Evolutionary conservation across 805 yeast genomes (phyloP), one percentile per base, ranked within the genome.

Genomic region (Ogataea neopini): DNA sequence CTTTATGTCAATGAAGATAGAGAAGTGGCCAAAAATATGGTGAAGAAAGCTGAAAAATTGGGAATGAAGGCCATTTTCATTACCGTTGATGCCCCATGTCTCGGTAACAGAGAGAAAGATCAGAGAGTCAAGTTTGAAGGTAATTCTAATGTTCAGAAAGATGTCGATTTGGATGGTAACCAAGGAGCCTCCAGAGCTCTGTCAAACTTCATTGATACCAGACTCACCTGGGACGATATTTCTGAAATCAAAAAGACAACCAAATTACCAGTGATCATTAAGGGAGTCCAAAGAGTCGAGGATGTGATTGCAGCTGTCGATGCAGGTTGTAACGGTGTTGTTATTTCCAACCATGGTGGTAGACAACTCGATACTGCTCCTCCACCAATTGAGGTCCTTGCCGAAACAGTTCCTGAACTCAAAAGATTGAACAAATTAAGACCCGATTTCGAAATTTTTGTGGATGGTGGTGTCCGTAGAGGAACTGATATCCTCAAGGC

Each of bases 41-140:
- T 90, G n/a, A 73, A 75, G 57, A 83, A 83, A 57, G 94, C 89
- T 13, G 91, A 86, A 63, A 61, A 70, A 43, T 70, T 86, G 45
- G 95, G 96, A 1, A 76, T 87, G 64, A 84, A 84, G 58, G 96
- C 94, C 3, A 72, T 90, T 28, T 89, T 89, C 61, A 80, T 90
- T 54, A 90, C 97, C 0, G 96, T 88, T 6, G 97, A 90, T 72
- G 96, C 97, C 0, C 97, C 97, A 6, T 85, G 86, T 51, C 73
- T 90, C 36, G 97, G 97, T 11, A 80, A 94, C 53, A 80, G 97
- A 57, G 97, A 91, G 66, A 90, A 88, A 66, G 70, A 66, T 40
- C 56, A 51, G 20, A 52, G 67, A 32, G 51, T 56, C 30, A 64
- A 63, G 40, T 62, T 57, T 37, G 57, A 56, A 14, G 78, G 58